A percentile compares a stretch with the other conserved stretches of the same genome.
Conservation (phyloP, 495 filamentous ascomycete genomes). For the Margaritispora aquatica region DNA sequence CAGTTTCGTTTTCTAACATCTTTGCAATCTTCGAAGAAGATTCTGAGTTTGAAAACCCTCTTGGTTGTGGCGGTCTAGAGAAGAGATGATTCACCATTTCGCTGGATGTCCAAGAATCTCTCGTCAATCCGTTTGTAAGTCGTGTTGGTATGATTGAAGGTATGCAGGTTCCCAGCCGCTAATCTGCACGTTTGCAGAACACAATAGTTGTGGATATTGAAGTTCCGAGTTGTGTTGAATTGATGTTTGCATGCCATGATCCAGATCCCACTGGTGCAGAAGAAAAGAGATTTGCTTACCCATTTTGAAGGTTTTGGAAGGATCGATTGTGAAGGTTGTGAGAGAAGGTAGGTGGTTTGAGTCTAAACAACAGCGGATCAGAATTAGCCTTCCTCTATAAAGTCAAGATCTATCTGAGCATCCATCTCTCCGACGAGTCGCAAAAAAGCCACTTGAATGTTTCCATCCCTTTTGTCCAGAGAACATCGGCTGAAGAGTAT, state of each 20-base stretch:
- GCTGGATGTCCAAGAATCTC: not conserved
- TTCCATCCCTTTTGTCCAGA: not conserved
- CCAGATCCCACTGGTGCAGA: constrained; percentile 5
- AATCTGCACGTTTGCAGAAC: not conserved
- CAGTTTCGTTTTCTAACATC: constrained; percentile 1
- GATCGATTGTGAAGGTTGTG: constrained; percentile 13
- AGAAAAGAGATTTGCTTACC: constrained; percentile 23
- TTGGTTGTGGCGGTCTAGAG: constrained; percentile 1
- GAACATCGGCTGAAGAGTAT: not conserved
- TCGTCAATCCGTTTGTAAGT: not conserved
- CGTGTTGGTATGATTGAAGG: constrained; percentile 1
- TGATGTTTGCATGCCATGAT: not conserved
- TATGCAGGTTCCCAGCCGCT: constrained; percentile 5
- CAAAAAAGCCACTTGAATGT: not conserved
- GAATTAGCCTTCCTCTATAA: constrained; percentile 17
- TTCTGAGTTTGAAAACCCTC: constrained; percentile 11
- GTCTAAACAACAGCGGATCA: constrained; percentile 8
- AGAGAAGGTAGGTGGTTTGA: constrained; percentile 8
- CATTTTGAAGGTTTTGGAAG: constrained; percentile 21
- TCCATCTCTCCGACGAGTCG: not conserved
- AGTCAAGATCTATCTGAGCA: not conserved
- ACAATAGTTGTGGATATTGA: not conserved
- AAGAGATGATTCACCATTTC: constrained; percentile 15
- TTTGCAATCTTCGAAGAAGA: constrained; percentile 2
- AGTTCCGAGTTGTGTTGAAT: not conserved